Conservation (phyloP, 2,329 filamentous ascomycete genomes). For the Claviceps fusiformis region DNA sequence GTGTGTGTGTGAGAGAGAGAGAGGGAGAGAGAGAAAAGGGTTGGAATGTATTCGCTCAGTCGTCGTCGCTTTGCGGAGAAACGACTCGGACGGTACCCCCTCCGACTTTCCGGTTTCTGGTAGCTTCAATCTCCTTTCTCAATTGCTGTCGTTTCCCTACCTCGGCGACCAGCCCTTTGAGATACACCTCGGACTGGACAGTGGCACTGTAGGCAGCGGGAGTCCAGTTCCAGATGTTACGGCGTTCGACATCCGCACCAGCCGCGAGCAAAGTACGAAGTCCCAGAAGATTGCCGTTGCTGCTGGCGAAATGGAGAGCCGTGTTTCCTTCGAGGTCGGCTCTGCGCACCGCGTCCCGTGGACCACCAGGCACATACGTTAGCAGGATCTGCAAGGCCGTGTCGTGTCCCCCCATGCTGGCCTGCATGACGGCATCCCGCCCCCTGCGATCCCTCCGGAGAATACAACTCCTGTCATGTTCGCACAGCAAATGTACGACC, state of each 20-base stretch:
- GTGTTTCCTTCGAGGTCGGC: conserved; percentile 69
- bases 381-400: conserved; percentile 51
- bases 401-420: conserved; percentile 45
- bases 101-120: conserved; percentile 28
- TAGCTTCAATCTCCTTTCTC: conserved; percentile 27
- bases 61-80: conserved; percentile 22
- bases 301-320: conserved; percentile 73
- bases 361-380: conserved; percentile 44
- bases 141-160: conserved; percentile 42
- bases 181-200: conserved; percentile 72
- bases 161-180: conserved; percentile 62
- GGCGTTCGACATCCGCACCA: conserved; percentile 59
- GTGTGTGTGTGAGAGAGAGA: too few species aligned
- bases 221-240: conserved; percentile 69
- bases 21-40: too few species aligned
- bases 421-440: conserved; percentile 59
- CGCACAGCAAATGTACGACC: conserved; percentile 57
- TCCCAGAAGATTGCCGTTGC: conserved; percentile 66
- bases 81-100: conserved; percentile 31
- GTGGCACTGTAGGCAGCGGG: conserved; percentile 73
- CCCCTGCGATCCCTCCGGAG: conserved; percentile 52
- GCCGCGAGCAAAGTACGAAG: conserved; percentile 64
- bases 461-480: conserved; percentile 48
- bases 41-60: conserved; percentile 13
- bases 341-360: conserved; percentile 37